These are phyloP conservation scores for Ustilago tritici DNA, from an alignment of 1,284 basidiomycete genomes.

Conservation along the genomic window DNA sequence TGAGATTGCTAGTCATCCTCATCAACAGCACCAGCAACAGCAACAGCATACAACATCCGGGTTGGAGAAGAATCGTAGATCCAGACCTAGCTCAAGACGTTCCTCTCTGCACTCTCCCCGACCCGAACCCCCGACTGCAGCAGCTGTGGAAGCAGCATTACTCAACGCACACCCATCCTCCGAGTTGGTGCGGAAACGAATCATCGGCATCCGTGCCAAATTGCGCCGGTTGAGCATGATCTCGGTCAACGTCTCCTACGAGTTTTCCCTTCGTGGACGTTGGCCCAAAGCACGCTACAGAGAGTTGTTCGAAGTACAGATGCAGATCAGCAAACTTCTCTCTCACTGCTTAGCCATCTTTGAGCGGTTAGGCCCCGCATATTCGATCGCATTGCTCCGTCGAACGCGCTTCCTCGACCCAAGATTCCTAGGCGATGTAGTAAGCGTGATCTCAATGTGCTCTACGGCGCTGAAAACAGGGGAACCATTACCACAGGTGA, in stretches of 20 bases:
- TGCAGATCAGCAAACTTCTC: constrained; percentile 72
- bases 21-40: constrained; percentile 13
- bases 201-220: constrained; percentile 68
- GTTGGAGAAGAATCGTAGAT: neutral
- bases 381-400: constrained; percentile 76
- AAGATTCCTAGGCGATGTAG: constrained; percentile 81
- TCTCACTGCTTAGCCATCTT: constrained; percentile 71
- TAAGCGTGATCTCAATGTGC: constrained; percentile 71
- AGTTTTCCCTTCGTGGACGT: constrained; percentile 67
- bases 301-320: constrained; percentile 46
- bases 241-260: constrained; percentile 67
- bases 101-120: constrained; percentile 12
- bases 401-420: constrained; percentile 82
- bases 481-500: constrained; percentile 83
- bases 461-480: constrained; percentile 78
- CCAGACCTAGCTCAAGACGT: constrained; percentile 11
- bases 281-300: constrained; percentile 62
- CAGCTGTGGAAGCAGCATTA: constrained; percentile 8
- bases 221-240: constrained; percentile 70
- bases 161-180: constrained; percentile 36
- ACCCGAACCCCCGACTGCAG: neutral
- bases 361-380: constrained; percentile 49
- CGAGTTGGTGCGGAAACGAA: constrained; percentile 39
- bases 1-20: constrained; percentile 62
- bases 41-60: neutral